phyloP scores from a whole-genome alignment of 306 rosid species.

The Pachyrhizus erosus region DNA sequence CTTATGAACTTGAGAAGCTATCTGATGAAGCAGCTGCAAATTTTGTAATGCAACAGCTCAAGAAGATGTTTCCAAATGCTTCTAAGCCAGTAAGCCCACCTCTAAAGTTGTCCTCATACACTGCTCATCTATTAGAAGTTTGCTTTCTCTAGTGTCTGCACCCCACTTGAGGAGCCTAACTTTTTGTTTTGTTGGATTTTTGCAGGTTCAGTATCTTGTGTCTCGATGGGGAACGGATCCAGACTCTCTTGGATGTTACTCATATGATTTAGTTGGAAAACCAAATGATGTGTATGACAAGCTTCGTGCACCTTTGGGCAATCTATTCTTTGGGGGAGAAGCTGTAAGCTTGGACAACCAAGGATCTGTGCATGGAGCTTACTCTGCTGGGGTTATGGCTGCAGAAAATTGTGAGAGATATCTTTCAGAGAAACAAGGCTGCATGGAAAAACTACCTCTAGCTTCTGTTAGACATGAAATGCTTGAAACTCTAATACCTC shows the following conservation, averaged over 20 bases:
- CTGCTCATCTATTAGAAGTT: not conserved
- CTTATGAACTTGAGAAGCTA: conserved; percentile 69
- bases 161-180: conserved; percentile 23
- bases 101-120: conserved; percentile 1
- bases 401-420: conserved; percentile 54
- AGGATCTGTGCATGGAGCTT: conserved; percentile 80
- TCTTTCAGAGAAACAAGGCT: conserved; percentile 50
- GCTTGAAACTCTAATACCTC: conserved; percentile 54
- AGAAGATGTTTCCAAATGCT: conserved; percentile 76
- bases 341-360: conserved; percentile 70
- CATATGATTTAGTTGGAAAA: conserved; percentile 76
- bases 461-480: conserved; percentile 50
- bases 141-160: not conserved
- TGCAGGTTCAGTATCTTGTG: conserved; percentile 77
- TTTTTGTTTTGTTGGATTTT: conserved; percentile 36
- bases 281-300: conserved; percentile 68
- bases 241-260: conserved; percentile 76
- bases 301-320: conserved; percentile 76
- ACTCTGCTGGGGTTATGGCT: conserved; percentile 64
- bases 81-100: conserved; percentile 64
- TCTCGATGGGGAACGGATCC: conserved; percentile 83
- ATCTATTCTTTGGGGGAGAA: conserved; percentile 63
- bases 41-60: conserved; percentile 68
- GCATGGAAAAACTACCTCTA: conserved; percentile 38
- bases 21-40: conserved; percentile 56